Evolutionary conservation across 345 rosid genomes (phyloP), one percentile per base, ranked within the genome.

Genomic region (Rhodamnia argentea): DNA sequence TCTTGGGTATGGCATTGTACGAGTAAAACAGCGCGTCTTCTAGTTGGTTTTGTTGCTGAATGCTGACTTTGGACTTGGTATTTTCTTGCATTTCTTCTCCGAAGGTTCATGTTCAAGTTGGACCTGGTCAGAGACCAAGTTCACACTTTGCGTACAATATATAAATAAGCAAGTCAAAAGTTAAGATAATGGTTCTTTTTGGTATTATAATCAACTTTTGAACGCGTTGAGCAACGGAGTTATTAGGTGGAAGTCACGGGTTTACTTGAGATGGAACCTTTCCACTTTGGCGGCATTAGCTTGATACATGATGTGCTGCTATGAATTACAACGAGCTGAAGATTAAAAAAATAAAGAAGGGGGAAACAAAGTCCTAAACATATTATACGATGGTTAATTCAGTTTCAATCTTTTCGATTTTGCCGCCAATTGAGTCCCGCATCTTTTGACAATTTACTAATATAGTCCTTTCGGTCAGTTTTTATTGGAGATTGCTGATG

Each of bases 21-120:
- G 51, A 40, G 78, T 44, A 47, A 84, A 84, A 84, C 78, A 52
- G 58, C 86, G 86, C 78, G 86, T 84, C 53, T 84, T 84, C 86
- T 62, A 84, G 82, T 84, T 12, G 52, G 75, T 10, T 1, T 59
- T 9, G 51, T 47, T 47, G 51, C 51, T 9, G 51, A 22, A 22
- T 13, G 55, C 24, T 18, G 82, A 29, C 44, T 32, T 59, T 64
- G 76, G 76, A 64, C 44, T 16, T 16, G 23, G 76, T 32, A 64
- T 32, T 32, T 64, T 8, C 18, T 37, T 27, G 27, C 7, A 83
- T 14, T 32, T 32, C 76, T 64, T 64, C 51, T 64, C 76, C 44
- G 37, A 10, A 10, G 12, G 8, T 6, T 32, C 6, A 8, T 32
- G 42, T 32, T 9, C 76, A 64, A 32, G 44, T 32, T 32, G 44